These are phyloP conservation scores for Fomitopsis schrenkii DNA, from an alignment of 1,284 basidiomycete genomes.

Conservation along the genomic window DNA sequence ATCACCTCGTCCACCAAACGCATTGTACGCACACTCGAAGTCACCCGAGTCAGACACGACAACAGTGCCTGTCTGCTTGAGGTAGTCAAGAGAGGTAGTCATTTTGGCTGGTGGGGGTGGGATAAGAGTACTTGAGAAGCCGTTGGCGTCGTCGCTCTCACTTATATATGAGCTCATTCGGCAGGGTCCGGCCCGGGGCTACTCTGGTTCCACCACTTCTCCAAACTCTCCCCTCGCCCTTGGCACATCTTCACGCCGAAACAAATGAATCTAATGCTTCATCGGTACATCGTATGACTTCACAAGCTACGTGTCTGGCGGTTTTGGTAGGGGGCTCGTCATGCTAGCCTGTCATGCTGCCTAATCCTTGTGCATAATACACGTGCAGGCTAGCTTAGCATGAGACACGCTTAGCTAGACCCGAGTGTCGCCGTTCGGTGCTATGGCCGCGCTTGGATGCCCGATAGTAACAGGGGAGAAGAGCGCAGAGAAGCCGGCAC, in stretches of 20 bases:
- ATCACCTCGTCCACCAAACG: constrained; percentile 1
- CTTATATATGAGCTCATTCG: not conserved
- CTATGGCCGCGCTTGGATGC: not conserved
- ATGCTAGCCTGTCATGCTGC: not conserved
- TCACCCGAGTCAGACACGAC: constrained; percentile 94
- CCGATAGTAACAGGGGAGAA: not conserved
- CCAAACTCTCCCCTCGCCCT: not conserved
- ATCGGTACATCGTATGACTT: not conserved
- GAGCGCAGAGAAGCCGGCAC: not conserved
- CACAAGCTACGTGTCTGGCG: not conserved
- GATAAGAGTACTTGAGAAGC: constrained; percentile 2
- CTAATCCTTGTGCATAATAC: not conserved
- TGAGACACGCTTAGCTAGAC: not conserved
- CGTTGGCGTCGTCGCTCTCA: not conserved
- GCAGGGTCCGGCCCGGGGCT: not conserved
- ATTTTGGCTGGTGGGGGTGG: constrained; percentile 42
- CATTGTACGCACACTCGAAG: constrained; percentile 65
- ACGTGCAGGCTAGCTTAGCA: not conserved
- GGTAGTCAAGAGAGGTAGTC: constrained; percentile 83
- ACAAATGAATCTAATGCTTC: not conserved
- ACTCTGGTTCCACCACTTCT: not conserved
- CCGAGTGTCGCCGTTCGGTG: not conserved
- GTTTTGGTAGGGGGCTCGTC: not conserved
- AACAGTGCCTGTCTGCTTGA: constrained; percentile 88
- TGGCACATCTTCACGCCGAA: not conserved